Percentiles rank a stretch among this genome's conserved stretches.
Evolutionary conservation across 192 early-diverging fungal species (phyloP).

Genomic region (Coemansia javaensis): DNA sequence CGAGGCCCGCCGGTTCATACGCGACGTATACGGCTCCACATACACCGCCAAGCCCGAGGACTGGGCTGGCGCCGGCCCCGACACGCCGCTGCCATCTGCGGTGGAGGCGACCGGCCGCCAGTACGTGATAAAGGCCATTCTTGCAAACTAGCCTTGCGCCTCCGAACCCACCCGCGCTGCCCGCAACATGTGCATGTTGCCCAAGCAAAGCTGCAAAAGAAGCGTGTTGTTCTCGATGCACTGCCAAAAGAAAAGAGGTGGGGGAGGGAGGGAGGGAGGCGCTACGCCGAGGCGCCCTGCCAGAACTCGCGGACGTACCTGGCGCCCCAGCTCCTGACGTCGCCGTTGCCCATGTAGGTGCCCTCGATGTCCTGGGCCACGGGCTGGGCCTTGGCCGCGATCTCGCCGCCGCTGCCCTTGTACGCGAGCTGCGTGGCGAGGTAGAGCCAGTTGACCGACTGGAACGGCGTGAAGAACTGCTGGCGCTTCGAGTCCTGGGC

Average conservation of each 20-base stretch:
- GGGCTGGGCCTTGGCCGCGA: slow-evolving; percentile 27
- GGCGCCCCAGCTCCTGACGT: slow-evolving; percentile 40
- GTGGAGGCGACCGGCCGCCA: neutral
- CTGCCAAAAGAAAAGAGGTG: too few species aligned
- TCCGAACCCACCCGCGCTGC: too few species aligned
- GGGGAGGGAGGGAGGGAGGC: neutral
- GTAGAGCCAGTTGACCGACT: slow-evolving; percentile 72
- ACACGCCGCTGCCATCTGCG: too few species aligned
- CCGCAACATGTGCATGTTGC: too few species aligned
- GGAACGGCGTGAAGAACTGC: slow-evolving; percentile 64
- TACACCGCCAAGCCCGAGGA: slow-evolving; percentile 10
- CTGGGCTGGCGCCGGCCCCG: neutral
- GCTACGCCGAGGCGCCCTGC: slow-evolving; percentile 8
- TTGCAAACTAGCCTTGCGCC: too few species aligned
- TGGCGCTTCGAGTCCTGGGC: slow-evolving; percentile 54
- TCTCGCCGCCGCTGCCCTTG: slow-evolving; percentile 35
- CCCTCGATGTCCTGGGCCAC: slow-evolving; percentile 24
- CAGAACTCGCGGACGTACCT: slow-evolving; percentile 46
- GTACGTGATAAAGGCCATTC: slow-evolving; percentile 14
- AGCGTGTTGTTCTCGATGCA: too few species aligned
- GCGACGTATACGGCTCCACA: slow-evolving; percentile 24
- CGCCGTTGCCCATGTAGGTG: slow-evolving; percentile 47
- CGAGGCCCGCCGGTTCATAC: slow-evolving; percentile 35
- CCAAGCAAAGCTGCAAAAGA: too few species aligned
- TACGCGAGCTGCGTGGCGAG: slow-evolving; percentile 57